Evolutionary conservation across 345 rosid species (phyloP).

Genomic region (Conringia planisiliqua): DNA sequence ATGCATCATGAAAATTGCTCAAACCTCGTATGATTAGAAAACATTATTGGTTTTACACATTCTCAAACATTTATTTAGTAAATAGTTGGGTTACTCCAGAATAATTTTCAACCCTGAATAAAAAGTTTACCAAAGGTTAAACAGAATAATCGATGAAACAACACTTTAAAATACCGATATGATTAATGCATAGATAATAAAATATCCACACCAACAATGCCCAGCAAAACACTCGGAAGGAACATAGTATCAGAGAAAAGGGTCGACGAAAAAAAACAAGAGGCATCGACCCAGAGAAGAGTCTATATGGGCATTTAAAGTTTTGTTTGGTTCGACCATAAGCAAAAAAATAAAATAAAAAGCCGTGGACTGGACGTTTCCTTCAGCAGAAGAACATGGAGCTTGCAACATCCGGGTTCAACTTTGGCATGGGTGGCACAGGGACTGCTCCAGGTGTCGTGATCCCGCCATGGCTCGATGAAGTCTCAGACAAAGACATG

Average conservation of each 20-base stretch:
- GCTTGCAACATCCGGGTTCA: slow-evolving; percentile 44
- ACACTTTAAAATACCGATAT: background rate
- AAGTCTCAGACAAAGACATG: slow-evolving; percentile 6
- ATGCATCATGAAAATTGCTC: no score
- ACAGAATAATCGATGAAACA: background rate
- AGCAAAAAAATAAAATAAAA: background rate
- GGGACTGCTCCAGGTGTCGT: slow-evolving; percentile 27
- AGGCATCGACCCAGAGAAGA: background rate
- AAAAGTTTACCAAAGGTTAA: background rate
- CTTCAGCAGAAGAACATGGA: slow-evolving; percentile 82
- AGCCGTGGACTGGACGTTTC: background rate
- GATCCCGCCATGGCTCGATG: slow-evolving; percentile 22
- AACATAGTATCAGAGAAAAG: background rate
- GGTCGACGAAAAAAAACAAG: background rate
- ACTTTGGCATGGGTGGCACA: slow-evolving; percentile 50
- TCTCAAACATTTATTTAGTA: background rate
- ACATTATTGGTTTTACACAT: background rate
- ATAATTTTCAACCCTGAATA: background rate
- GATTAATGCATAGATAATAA: background rate
- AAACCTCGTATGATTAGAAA: no score
- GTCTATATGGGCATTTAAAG: background rate
- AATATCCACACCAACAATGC: background rate
- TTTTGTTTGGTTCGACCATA: background rate
- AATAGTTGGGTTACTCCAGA: background rate
- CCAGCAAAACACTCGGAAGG: background rate